Conservation (phyloP, 2,329 filamentous ascomycete species). For the Paraphoma chrysanthemicola region DNA sequence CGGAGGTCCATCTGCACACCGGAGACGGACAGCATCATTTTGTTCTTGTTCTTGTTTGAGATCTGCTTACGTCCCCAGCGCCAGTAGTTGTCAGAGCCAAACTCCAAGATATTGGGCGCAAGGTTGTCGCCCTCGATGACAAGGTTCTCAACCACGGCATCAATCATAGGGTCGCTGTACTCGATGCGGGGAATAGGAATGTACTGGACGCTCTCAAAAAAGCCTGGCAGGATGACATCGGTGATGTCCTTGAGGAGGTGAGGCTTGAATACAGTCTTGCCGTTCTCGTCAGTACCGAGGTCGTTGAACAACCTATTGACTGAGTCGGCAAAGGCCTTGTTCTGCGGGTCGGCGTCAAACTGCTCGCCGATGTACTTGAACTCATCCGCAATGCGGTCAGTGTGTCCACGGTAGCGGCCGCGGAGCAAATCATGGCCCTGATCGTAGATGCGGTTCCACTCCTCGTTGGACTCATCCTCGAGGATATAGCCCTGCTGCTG, state of each 20-base stretch:
- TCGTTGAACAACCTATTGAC: slow-evolving; percentile 87
- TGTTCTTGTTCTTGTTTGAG: slow-evolving; percentile 81
- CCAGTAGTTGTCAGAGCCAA: slow-evolving; percentile 92
- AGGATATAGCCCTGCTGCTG: slow-evolving; percentile 92
- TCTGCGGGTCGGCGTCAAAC: slow-evolving; percentile 87
- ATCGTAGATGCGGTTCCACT: slow-evolving; percentile 88
- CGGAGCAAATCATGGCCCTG: slow-evolving; percentile 85
- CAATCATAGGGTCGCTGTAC: slow-evolving; percentile 82
- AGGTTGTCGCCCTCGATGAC: slow-evolving; percentile 97
- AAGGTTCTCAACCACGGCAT: slow-evolving; percentile 91
- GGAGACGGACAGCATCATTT: slow-evolving; percentile 82
- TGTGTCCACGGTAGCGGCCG: slow-evolving; percentile 85
- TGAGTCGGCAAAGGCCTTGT: slow-evolving; percentile 78
- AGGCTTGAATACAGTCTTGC: slow-evolving; percentile 89
- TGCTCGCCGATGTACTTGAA: slow-evolving; percentile 87
- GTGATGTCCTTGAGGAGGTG: slow-evolving; percentile 89
- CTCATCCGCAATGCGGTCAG: slow-evolving; percentile 86
- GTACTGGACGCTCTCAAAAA: slow-evolving; percentile 87
- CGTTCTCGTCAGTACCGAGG: slow-evolving; percentile 84
- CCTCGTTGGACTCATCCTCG: slow-evolving; percentile 76
- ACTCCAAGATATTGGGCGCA: slow-evolving; percentile 88
- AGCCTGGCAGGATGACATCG: slow-evolving; percentile 81
- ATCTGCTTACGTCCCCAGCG: slow-evolving; percentile 91
- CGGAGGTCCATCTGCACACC: slow-evolving; percentile 89
- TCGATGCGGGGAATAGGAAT: slow-evolving; percentile 94